phyloP scores from a whole-genome alignment of 306 rosid species.

The Delonix regia region DNA sequence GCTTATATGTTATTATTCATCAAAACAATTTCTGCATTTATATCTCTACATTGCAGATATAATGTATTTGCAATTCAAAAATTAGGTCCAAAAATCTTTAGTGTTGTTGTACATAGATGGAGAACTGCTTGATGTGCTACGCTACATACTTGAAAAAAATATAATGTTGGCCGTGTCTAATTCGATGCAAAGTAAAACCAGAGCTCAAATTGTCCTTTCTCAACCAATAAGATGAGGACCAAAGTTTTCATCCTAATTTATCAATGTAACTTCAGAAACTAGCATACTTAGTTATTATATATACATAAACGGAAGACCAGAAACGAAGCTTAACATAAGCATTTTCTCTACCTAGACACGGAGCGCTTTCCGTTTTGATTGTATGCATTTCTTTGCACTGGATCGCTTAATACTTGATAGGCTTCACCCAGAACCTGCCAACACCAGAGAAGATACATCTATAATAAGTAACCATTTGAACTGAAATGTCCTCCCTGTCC shows the following conservation, averaged over 20 bases:
- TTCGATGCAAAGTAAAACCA: background rate
- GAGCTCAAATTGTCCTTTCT: background rate
- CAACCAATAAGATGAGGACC: background rate
- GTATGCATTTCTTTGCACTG: conserved; percentile 73
- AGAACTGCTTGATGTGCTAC: background rate
- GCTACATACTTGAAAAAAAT: background rate
- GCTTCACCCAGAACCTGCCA: conserved; percentile 85
- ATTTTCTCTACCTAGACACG: conserved; percentile 60
- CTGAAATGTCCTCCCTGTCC: background rate
- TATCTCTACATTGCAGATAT: background rate
- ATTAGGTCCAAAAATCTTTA: background rate
- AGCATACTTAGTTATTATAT: background rate
- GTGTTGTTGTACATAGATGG: background rate
- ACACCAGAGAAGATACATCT: background rate
- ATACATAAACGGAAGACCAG: background rate
- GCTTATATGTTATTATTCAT: background rate
- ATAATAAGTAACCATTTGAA: background rate
- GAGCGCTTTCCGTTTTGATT: conserved; percentile 82
- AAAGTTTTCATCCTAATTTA: background rate
- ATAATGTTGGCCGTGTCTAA: background rate
- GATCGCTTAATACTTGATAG: conserved; percentile 87
- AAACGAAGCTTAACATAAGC: background rate
- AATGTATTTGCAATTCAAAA: background rate
- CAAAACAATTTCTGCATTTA: background rate
- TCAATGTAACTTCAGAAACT: background rate